These are phyloP conservation scores for Epichloe festucae DNA, from an alignment of 2,329 filamentous ascomycete genomes.

Conservation along the genomic window DNA sequence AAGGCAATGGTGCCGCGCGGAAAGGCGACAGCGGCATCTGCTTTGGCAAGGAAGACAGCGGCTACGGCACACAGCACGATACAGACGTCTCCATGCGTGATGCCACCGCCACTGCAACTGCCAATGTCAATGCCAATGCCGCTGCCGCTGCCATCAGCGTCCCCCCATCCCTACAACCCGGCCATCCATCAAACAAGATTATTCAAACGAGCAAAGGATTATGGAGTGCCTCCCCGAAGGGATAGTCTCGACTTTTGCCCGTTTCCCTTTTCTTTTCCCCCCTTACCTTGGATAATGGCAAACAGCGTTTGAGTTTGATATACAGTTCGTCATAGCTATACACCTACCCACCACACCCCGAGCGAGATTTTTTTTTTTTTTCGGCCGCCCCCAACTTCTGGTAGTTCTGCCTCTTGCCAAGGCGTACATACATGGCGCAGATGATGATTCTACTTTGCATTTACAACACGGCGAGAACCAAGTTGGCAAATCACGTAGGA, in stretches of 20 bases:
- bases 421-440: no score
- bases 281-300: neutral
- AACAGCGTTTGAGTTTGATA: neutral
- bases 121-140: conserved; percentile 5
- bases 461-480: no score
- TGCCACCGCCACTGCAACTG: conserved; percentile 26
- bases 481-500: no score
- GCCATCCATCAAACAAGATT: conserved; percentile 40
- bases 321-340: no score
- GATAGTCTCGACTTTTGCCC: neutral
- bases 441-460: no score
- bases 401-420: no score
- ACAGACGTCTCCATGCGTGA: conserved; percentile 34
- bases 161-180: conserved; percentile 38
- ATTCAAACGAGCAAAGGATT: conserved; percentile 52
- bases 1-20: conserved; percentile 9
- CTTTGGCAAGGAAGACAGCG: conserved; percentile 31
- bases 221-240: conserved; percentile 32
- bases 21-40: conserved; percentile 35
- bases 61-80: conserved; percentile 31
- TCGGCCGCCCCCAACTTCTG: neutral
- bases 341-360: no score
- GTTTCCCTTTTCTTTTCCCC: neutral
- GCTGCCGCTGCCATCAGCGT: conserved; percentile 17
- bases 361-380: no score